Evolutionary conservation across 2,329 filamentous ascomycete species (phyloP).

Genomic region (Aaosphaeria pasadenensis): DNA sequence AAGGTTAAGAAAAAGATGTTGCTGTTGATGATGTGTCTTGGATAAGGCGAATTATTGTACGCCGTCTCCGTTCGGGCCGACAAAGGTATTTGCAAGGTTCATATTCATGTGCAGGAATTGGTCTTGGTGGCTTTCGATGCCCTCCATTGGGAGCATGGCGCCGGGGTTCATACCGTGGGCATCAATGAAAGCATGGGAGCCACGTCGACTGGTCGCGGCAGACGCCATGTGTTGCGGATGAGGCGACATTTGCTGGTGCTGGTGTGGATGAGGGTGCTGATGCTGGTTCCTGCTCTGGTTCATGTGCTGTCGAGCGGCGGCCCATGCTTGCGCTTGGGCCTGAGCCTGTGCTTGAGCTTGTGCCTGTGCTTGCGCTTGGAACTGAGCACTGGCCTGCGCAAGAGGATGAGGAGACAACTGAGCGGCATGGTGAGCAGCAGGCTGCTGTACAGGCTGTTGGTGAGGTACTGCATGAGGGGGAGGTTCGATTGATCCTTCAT

Average conservation of each 20-base stretch:
- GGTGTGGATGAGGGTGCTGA: slow-evolving; percentile 25
- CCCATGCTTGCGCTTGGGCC: slow-evolving; percentile 25
- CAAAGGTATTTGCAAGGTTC: slow-evolving; percentile 24
- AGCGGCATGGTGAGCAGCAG: slow-evolving; percentile 26
- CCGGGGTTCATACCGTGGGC: slow-evolving; percentile 23
- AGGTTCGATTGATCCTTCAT: slow-evolving; percentile 12
- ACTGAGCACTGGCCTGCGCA: slow-evolving; percentile 26
- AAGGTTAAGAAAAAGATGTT: slow-evolving; percentile 1
- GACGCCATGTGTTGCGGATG: slow-evolving; percentile 28
- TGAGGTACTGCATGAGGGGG: slow-evolving; percentile 19
- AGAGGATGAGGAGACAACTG: slow-evolving; percentile 20
- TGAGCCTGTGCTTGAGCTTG: slow-evolving; percentile 12
- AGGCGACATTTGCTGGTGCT: slow-evolving; percentile 17
- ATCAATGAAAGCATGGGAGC: slow-evolving; percentile 29
- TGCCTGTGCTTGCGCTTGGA: slow-evolving; percentile 17
- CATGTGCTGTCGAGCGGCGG: slow-evolving; percentile 35
- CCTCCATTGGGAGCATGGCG: slow-evolving; percentile 28
- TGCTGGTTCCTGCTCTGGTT: slow-evolving; percentile 32
- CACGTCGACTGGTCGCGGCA: slow-evolving; percentile 27
- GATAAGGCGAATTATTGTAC: slow-evolving; percentile 5
- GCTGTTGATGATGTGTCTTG: background rate
- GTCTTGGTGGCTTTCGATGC: slow-evolving; percentile 29
- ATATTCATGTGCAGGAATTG: slow-evolving; percentile 33
- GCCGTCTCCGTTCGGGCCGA: slow-evolving; percentile 20
- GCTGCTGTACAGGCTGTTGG: slow-evolving; percentile 9